phyloP scores from a whole-genome alignment of 2,329 filamentous ascomycete species.

The Zasmidium cellare region DNA sequence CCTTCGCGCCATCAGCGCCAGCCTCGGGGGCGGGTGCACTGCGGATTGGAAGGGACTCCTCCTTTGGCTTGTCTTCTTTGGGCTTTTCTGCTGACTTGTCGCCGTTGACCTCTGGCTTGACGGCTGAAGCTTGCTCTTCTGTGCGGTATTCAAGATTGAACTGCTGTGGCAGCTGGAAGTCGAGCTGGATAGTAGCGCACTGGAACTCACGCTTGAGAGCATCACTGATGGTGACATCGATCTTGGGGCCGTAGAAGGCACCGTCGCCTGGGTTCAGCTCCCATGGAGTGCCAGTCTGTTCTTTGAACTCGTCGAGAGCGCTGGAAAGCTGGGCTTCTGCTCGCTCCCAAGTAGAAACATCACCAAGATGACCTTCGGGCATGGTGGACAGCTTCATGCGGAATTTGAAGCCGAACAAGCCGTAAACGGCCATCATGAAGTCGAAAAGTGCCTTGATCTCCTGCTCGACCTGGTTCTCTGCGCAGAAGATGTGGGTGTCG shows the following conservation, averaged over 20 bases:
- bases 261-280: conserved; percentile 92
- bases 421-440: conserved; percentile 78
- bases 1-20: conserved; percentile 15
- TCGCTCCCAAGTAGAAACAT: conserved; percentile 82
- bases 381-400: conserved; percentile 93
- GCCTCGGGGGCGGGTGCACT: conserved; percentile 31
- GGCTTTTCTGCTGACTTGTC: conserved; percentile 35
- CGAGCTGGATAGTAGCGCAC: conserved; percentile 91
- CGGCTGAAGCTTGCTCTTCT: conserved; percentile 57
- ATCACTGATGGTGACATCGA: conserved; percentile 92
- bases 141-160: conserved; percentile 88
- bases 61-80: conserved; percentile 32
- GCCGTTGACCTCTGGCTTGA: conserved; percentile 27
- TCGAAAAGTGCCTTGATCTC: conserved; percentile 86
- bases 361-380: conserved; percentile 83
- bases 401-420: conserved; percentile 84
- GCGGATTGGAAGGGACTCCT: conserved; percentile 31
- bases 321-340: conserved; percentile 79
- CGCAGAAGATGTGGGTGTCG: conserved; percentile 94
- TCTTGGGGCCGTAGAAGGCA: conserved; percentile 98
- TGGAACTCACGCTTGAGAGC: conserved; percentile 81
- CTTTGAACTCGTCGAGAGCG: conserved; percentile 75
- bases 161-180: conserved; percentile 81
- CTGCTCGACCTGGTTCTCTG: conserved; percentile 70
- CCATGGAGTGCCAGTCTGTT: conserved; percentile 68